These are phyloP conservation scores for Taphrina deformans DNA, from an alignment of 1,139 yeast genomes.

Conservation along the genomic window DNA sequence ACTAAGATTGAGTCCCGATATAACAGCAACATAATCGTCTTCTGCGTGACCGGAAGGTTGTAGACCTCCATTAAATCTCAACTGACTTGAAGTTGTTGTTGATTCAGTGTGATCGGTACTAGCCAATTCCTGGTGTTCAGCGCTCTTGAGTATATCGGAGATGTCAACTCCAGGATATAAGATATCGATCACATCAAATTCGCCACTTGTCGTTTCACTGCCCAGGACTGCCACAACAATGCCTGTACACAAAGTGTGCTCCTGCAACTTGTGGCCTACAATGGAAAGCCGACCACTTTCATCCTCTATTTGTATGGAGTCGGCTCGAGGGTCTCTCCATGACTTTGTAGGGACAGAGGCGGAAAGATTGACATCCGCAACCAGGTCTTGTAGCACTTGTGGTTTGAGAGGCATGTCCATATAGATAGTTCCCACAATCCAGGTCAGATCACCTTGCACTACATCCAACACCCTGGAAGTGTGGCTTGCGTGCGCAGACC, in stretches of 20 bases:
- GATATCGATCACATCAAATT: conserved; percentile 80
- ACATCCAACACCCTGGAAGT: conserved; percentile 77
- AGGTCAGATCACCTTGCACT: conserved; percentile 65
- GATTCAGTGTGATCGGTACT: background rate
- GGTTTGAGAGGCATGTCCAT: conserved; percentile 83
- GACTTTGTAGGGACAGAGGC: conserved; percentile 37
- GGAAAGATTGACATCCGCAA: conserved; percentile 49
- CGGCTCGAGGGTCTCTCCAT: conserved; percentile 53
- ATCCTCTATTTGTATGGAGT: conserved; percentile 76
- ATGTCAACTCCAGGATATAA: conserved; percentile 57
- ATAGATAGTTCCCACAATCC: conserved; percentile 89
- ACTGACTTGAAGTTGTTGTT: too few species aligned
- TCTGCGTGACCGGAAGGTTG: background rate
- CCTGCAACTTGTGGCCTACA: conserved; percentile 61
- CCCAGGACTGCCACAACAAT: conserved; percentile 83
- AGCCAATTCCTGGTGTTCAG: background rate
- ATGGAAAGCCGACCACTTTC: conserved; percentile 85
- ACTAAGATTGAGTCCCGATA: conserved; percentile 70
- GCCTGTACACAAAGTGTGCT: conserved; percentile 74
- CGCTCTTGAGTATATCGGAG: background rate
- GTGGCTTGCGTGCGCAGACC: conserved; percentile 48
- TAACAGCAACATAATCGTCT: conserved; percentile 56
- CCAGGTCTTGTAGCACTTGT: conserved; percentile 71
- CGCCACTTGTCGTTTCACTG: conserved; percentile 77
- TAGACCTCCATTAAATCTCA: too few species aligned